phyloP scores from a whole-genome alignment of 352 stramenopile genomes.

The Poterioochromonas sp. region DNA sequence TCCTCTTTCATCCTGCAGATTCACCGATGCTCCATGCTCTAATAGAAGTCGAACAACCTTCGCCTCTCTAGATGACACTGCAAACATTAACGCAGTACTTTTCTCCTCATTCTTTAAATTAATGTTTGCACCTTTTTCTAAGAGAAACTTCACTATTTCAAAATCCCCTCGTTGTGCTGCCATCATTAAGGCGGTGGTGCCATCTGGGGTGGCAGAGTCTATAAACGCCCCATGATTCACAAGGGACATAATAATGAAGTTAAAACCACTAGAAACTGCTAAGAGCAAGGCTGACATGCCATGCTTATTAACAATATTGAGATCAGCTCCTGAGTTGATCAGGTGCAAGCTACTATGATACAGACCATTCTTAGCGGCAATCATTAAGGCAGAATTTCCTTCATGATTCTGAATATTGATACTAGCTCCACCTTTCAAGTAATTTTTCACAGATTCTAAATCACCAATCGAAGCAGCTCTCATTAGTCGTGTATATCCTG shows the following conservation, averaged over 20 bases:
- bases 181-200: slow-evolving; percentile 2
- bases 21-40: background rate
- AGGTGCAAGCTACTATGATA: background rate
- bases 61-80: background rate
- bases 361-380: slow-evolving; percentile 7
- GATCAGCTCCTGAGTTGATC: background rate
- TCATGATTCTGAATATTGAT: background rate
- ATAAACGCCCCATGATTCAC: background rate
- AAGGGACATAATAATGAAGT: background rate
- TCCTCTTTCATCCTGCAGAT: background rate
- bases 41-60: background rate
- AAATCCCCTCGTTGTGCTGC: background rate
- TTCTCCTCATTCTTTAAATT: background rate
- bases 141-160: background rate
- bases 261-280: background rate
- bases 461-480: background rate
- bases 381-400: slow-evolving; percentile 3
- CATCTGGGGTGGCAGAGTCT: background rate
- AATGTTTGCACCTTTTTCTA: slow-evolving; percentile 9
- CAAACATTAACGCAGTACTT: background rate
- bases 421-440: slow-evolving; percentile 4
- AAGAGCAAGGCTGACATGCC: background rate
- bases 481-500: slow-evolving; percentile 1
- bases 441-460: background rate
- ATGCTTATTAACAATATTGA: background rate